Evolutionary conservation across 192 early-diverging fungal genomes (phyloP).

Genomic region (Backusella parvicylindrica): DNA sequence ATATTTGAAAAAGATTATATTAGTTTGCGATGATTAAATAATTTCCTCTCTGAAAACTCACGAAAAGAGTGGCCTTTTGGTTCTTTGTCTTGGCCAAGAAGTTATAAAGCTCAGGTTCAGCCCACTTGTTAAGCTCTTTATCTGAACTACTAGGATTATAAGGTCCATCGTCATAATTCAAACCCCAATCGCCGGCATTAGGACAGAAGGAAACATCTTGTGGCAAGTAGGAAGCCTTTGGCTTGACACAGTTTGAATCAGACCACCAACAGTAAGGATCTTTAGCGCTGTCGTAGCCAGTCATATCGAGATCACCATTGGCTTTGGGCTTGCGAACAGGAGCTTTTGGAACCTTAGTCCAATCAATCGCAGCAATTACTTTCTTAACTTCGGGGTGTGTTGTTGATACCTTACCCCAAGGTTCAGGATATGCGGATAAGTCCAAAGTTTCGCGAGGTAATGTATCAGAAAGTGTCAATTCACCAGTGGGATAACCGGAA

Average conservation of each 20-base stretch:
- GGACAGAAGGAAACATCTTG: slow-evolving; percentile 30
- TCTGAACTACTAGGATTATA: neutral
- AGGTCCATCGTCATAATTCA: slow-evolving; percentile 47
- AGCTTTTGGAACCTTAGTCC: slow-evolving; percentile 36
- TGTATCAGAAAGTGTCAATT: slow-evolving; percentile 1
- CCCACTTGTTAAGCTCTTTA: neutral
- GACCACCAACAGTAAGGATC: slow-evolving; percentile 26
- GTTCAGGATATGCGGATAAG: slow-evolving; percentile 28
- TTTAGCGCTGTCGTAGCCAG: neutral
- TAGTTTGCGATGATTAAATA: neutral
- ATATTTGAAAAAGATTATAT: neutral
- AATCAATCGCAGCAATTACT: slow-evolving; percentile 40
- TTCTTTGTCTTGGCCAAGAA: slow-evolving; percentile 18
- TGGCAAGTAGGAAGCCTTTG: slow-evolving; percentile 1
- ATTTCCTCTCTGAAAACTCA: neutral
- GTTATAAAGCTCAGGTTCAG: slow-evolving; percentile 24
- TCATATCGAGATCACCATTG: slow-evolving; percentile 16
- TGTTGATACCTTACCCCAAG: slow-evolving; percentile 27
- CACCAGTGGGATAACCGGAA: slow-evolving; percentile 14
- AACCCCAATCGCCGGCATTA: slow-evolving; percentile 27
- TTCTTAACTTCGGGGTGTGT: slow-evolving; percentile 34
- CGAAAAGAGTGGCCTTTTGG: slow-evolving; percentile 21
- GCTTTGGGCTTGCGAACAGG: slow-evolving; percentile 11
- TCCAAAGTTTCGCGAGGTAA: slow-evolving; percentile 9
- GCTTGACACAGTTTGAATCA: slow-evolving; percentile 14